Base-by-base conservation (phyloP, 768 basidiomycete species). In the Leccinum incarnatum region DNA sequence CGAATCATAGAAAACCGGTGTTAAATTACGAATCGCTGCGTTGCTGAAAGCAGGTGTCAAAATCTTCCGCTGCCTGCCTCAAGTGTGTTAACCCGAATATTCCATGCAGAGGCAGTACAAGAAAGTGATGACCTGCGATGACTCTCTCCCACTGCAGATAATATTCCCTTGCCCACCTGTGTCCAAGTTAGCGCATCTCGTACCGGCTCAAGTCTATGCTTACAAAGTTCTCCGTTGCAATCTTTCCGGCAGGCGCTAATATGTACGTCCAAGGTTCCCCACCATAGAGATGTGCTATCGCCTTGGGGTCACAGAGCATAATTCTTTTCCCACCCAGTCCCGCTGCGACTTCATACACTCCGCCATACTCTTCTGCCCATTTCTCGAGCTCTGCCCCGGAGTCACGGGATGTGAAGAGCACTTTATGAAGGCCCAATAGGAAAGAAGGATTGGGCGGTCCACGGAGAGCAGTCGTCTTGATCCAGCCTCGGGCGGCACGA, bases 341-440 rank as follows among this genome's bases (percentile, higher is more conserved):
- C 1, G 63, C 62, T 0, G 82, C 76, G n/a, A 83, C 57, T 15
- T 69, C 53, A 59, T 72, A 86, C 0, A 75, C 80, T 2, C 76
- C 63, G 7, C 85, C 85, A 34, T 83, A 83, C 48, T 78, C 65
- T 7, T 65, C 66, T 1, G 74, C 74, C 85, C 83, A 85, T 5
- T 69, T 56, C 56, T 83, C 82, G 59, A 74, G 78, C 8, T 81
- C 25, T 1, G 58, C 46, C 0, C 73, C 77, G 2, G 73, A 30
- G 56, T 80, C 74, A 1, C 30, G 30, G 8, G 60, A 50, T 1
- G 27, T 14, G 17, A 58, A 0, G 2, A 62, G 9, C 1, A 5
- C 10, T 37, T 57, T 63, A 2, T 51, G 48, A n/a, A 59, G 9
- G 2, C 69, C 69, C 40, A 53, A 71, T 5, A 69, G 0, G 23